These are phyloP conservation scores for Bretschneidera sinensis DNA, from an alignment of 345 rosid genomes.

Conservation along the genomic window DNA sequence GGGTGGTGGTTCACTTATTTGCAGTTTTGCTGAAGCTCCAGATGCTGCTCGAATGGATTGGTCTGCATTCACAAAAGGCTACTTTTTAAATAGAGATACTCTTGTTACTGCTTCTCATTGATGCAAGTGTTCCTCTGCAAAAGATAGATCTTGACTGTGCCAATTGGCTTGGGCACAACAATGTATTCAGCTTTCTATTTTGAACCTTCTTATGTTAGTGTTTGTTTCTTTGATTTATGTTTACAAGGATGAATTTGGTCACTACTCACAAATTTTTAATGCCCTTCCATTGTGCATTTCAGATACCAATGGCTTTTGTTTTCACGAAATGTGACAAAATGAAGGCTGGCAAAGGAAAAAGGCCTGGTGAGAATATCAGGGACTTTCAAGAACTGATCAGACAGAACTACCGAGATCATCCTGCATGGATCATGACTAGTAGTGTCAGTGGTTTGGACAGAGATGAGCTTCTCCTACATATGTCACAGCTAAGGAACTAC, in stretches of 20 bases:
- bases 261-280: not conserved
- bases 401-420: constrained; percentile 54
- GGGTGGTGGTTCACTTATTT: not conserved
- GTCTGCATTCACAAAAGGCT: constrained; percentile 91
- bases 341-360: constrained; percentile 64
- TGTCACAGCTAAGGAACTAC: constrained; percentile 53
- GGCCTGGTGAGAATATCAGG: constrained; percentile 79
- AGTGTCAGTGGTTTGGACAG: constrained; percentile 81
- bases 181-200: constrained; percentile 30
- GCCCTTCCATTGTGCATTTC: constrained; percentile 12
- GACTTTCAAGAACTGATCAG: constrained; percentile 63
- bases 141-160: constrained; percentile 92
- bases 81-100: constrained; percentile 74
- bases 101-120: constrained; percentile 77
- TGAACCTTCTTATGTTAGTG: not conserved
- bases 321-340: constrained; percentile 87
- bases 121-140: constrained; percentile 91
- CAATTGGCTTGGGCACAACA: constrained; percentile 91
- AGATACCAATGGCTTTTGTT: constrained; percentile 86
- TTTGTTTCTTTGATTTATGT: not conserved
- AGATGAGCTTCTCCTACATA: constrained; percentile 89
- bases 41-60: constrained; percentile 81
- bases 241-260: not conserved
- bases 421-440: constrained; percentile 95
- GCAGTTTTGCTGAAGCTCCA: constrained; percentile 81